These are phyloP conservation scores for Plectranthus barbatus DNA, from an alignment of 257 asterid genomes.

Conservation along the genomic window DNA sequence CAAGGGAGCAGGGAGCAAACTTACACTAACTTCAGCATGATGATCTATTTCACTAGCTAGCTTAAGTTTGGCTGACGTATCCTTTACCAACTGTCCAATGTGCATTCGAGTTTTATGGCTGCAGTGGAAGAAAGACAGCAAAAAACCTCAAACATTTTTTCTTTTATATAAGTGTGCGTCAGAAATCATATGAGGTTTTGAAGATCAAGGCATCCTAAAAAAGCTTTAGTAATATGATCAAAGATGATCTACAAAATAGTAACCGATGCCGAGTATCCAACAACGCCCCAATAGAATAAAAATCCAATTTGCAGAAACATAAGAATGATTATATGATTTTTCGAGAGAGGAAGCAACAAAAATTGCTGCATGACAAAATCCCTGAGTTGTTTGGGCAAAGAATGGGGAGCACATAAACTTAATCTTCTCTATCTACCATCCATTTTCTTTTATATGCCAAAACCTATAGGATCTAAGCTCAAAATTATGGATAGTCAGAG, in stretches of 20 bases:
- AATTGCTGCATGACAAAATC: background rate
- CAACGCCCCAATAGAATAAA: background rate
- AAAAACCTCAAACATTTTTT: conserved; percentile 8
- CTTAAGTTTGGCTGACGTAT: conserved; percentile 74
- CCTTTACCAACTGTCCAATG: conserved; percentile 71
- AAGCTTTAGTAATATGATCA: background rate
- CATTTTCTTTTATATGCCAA: background rate
- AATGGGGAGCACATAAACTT: background rate
- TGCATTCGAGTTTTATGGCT: conserved; percentile 85
- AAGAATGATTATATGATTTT: background rate
- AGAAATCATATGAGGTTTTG: background rate
- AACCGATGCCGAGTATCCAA: background rate
- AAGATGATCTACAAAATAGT: background rate
- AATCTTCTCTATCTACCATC: too few relatives aligned
- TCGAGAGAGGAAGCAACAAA: background rate
- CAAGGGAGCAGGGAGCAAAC: conserved; percentile 23
- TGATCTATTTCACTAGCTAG: conserved; percentile 82
- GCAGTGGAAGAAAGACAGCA: conserved; percentile 17
- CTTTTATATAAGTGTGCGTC: background rate
- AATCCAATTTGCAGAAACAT: background rate
- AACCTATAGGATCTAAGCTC: background rate
- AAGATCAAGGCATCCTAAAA: conserved; percentile 1
- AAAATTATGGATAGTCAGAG: background rate
- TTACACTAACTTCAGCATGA: conserved; percentile 62
- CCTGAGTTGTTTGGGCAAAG: background rate